phyloP scores from a whole-genome alignment of 192 early-diverging fungal genomes.

The Phycomyces nitens region DNA sequence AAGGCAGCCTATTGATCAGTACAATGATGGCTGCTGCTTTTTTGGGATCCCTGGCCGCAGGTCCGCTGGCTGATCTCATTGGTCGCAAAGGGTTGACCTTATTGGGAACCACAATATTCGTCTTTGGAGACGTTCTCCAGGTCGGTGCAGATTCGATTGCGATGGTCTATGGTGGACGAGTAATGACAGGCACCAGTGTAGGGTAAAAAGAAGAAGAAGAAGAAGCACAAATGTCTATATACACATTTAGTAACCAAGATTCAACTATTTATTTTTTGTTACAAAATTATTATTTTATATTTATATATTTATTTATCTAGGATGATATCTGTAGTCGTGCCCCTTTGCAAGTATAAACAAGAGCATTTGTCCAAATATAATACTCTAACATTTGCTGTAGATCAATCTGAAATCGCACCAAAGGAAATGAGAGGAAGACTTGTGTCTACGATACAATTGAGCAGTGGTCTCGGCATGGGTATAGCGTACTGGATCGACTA shows the following conservation, averaged over 20 bases:
- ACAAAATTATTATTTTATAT: not conserved
- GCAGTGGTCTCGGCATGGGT: conserved; percentile 80
- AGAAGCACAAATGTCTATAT: too few species aligned
- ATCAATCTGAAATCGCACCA: conserved; percentile 79
- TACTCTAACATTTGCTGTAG: conserved; percentile 2
- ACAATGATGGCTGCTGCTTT: conserved; percentile 64
- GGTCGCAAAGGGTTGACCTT: conserved; percentile 48
- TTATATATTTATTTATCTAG: conserved; percentile 20
- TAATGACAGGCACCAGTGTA: conserved; percentile 47
- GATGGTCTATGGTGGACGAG: conserved; percentile 49
- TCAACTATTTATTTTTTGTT: too few species aligned
- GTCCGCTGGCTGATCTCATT: conserved; percentile 51
- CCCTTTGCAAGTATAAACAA: conserved; percentile 38
- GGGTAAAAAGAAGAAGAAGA: conserved; percentile 37
- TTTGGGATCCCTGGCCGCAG: conserved; percentile 60
- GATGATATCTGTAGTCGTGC: conserved; percentile 56
- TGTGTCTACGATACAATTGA: conserved; percentile 82
- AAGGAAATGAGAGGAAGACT: conserved; percentile 78
- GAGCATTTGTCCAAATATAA: too few species aligned
- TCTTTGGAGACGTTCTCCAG: conserved; percentile 51
- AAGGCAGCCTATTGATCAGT: conserved; percentile 12
- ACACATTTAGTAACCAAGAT: too few species aligned
- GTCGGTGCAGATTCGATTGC: conserved; percentile 42
- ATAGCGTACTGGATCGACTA: conserved; percentile 47
- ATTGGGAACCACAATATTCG: conserved; percentile 47